These are phyloP conservation scores for Coprinellus aureogranulatus DNA, from an alignment of 768 basidiomycete species.

Conservation along the genomic window DNA sequence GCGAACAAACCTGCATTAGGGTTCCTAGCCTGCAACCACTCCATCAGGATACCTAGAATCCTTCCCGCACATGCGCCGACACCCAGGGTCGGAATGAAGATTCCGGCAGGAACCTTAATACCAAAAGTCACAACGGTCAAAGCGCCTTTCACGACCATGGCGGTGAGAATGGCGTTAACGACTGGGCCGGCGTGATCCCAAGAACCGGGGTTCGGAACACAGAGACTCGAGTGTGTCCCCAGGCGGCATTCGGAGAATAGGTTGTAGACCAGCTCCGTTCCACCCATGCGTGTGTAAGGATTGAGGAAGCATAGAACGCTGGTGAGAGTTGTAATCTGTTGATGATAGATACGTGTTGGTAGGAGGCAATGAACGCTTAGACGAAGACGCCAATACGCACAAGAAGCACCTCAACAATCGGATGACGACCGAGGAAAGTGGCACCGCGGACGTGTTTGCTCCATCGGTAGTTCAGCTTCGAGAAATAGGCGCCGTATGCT, in stretches of 20 bases:
- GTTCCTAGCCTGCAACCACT: conserved; percentile 66
- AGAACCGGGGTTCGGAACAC: conserved; percentile 61
- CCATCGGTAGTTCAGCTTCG: conserved; percentile 89
- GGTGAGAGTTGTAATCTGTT: conserved; percentile 75
- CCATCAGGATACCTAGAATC: conserved; percentile 77
- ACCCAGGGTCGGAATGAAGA: conserved; percentile 94
- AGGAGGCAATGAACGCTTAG: no score
- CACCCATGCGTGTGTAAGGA: conserved; percentile 89
- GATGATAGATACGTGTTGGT: conserved; percentile 3
- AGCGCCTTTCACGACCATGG: conserved; percentile 77
- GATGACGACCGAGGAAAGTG: conserved; percentile 78
- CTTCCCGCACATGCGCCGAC: conserved; percentile 94
- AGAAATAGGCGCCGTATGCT: conserved; percentile 90
- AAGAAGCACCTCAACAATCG: conserved; percentile 78
- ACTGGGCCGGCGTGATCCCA: conserved; percentile 59
- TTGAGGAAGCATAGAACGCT: conserved; percentile 80
- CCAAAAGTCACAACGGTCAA: conserved; percentile 91
- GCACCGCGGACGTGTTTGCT: conserved; percentile 75
- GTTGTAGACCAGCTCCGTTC: conserved; percentile 91
- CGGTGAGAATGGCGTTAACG: conserved; percentile 62
- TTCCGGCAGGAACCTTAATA: conserved; percentile 87
- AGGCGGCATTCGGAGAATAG: conserved; percentile 84
- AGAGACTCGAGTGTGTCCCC: conserved; percentile 63
- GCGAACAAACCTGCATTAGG: conserved; percentile 63
- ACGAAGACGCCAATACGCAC: no score